These are phyloP conservation scores for Neurospora sp. DNA, from an alignment of 2,329 filamentous ascomycete genomes.

Conservation along the genomic window DNA sequence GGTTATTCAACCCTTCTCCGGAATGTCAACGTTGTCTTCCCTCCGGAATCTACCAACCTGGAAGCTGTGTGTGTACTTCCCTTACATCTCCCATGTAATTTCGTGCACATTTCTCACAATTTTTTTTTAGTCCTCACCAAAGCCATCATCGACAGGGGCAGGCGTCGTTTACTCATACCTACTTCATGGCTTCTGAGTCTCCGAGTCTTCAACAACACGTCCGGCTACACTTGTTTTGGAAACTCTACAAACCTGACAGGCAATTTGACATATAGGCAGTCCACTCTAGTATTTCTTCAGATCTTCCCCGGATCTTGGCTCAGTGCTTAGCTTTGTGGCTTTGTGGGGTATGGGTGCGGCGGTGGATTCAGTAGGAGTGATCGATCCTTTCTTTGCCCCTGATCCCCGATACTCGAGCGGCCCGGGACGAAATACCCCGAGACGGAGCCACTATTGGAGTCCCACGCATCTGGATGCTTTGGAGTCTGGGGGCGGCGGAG, in stretches of 20 bases:
- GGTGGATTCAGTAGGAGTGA: background rate
- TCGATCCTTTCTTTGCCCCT: background rate
- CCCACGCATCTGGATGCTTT: too few relatives aligned
- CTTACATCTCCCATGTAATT: too few relatives aligned
- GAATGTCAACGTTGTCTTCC: too few relatives aligned
- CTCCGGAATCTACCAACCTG: too few relatives aligned
- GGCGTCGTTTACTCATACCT: too few relatives aligned
- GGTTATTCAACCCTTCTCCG: too few relatives aligned
- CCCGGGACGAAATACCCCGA: background rate
- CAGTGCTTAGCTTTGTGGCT: background rate
- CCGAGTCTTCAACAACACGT: too few relatives aligned
- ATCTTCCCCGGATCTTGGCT: background rate
- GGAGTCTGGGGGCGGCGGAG: background rate
- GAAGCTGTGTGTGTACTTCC: too few relatives aligned
- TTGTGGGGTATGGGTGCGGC: background rate
- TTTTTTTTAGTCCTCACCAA: too few relatives aligned
- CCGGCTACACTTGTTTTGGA: background rate
- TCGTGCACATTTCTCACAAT: too few relatives aligned
- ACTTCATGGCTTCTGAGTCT: too few relatives aligned
- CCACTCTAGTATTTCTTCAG: background rate
- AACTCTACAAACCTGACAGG: background rate
- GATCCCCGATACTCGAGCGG: background rate
- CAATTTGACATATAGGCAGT: background rate
- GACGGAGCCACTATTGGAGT: background rate
- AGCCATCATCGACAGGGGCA: too few relatives aligned